phyloP scores from a whole-genome alignment of 169 alveolate species.

The Plasmodium vinckei region DNA sequence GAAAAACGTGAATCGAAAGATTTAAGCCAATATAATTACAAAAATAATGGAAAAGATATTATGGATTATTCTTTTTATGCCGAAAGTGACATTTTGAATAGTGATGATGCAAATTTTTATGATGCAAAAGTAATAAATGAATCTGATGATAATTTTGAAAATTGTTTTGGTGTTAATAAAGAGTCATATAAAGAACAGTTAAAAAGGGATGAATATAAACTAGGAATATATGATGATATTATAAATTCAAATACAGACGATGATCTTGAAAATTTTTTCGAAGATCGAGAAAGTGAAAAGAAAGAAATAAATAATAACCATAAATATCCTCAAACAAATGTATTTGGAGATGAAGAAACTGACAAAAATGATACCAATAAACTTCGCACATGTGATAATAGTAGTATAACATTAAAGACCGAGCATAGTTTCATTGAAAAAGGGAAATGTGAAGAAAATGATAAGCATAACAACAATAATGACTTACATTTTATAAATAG shows the following conservation, averaged over 20 bases:
- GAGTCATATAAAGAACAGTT: slow-evolving; percentile 3
- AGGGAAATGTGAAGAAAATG: slow-evolving; percentile 4
- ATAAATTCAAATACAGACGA: slow-evolving; percentile 58
- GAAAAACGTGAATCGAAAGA: slow-evolving; percentile 31
- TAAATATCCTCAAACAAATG: background rate
- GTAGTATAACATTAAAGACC: background rate
- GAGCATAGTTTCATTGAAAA: background rate
- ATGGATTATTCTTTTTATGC: background rate
- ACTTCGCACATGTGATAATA: background rate
- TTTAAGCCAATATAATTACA: background rate
- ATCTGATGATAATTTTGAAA: slow-evolving; percentile 12
- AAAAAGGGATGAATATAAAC: slow-evolving; percentile 4
- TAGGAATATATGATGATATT: slow-evolving; percentile 9
- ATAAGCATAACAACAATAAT: background rate
- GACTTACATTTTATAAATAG: background rate
- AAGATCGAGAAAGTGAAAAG: slow-evolving; percentile 37
- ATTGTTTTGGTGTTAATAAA: slow-evolving; percentile 5
- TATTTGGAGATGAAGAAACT: slow-evolving; percentile 2
- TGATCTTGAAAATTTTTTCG: slow-evolving; percentile 59
- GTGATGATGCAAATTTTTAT: slow-evolving; percentile 40
- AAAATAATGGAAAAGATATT: background rate
- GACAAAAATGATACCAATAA: background rate
- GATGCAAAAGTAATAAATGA: slow-evolving; percentile 47
- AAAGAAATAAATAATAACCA: background rate
- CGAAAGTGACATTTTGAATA: slow-evolving; percentile 1